phyloP scores from a whole-genome alignment of 176 grass and related monocot genomes.

The Lolium perenne region DNA sequence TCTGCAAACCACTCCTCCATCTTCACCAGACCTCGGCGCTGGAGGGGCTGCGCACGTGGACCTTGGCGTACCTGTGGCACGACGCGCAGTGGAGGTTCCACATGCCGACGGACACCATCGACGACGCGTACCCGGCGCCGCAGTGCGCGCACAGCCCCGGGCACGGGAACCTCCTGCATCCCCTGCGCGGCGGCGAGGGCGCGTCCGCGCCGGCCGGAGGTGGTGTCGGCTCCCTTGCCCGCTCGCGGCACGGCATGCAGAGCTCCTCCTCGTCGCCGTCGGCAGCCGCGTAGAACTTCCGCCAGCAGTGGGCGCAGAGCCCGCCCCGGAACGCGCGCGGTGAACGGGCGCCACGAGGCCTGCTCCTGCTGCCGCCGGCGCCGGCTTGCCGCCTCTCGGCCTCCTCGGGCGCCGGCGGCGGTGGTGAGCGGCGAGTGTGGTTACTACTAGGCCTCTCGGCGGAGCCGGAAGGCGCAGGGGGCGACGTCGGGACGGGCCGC shows the following conservation, averaged over 20 bases:
- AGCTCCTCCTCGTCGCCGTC: background rate
- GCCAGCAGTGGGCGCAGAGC: background rate
- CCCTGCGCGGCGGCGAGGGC: background rate
- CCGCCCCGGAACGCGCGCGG: background rate
- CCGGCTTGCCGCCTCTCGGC: background rate
- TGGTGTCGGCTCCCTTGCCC: background rate
- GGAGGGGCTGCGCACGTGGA: conserved; percentile 6
- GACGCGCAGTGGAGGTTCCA: background rate
- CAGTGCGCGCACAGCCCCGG: background rate
- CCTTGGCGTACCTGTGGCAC: background rate
- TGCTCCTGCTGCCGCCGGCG: background rate
- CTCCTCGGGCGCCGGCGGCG: background rate
- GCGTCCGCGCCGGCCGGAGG: background rate
- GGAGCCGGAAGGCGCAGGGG: background rate
- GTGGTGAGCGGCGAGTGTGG: background rate
- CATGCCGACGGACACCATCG: conserved; percentile 13
- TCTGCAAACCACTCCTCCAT: background rate
- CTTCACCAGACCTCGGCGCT: background rate
- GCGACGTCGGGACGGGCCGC: background rate
- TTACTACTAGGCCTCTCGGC: background rate
- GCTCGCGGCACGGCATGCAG: background rate
- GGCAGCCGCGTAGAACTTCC: background rate
- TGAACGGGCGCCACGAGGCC: background rate
- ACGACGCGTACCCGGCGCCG: background rate
- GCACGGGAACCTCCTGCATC: conserved; percentile 24